Conservation (phyloP, 371 early-diverging fungal species). For the Saksenaea oblongispora region DNA sequence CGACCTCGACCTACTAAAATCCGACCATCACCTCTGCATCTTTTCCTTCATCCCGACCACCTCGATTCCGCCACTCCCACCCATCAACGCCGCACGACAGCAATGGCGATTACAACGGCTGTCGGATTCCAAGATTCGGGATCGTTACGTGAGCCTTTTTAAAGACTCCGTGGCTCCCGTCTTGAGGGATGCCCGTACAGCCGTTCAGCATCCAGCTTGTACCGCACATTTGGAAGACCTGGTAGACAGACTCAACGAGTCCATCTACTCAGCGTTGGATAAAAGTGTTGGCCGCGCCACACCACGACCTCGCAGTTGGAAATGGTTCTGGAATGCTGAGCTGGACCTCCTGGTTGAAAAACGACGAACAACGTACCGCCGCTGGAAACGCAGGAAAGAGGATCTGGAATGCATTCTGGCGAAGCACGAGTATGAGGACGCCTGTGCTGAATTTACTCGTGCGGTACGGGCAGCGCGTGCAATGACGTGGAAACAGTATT, state of each 20-base stretch:
- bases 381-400: neutral
- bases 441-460: slow-evolving; percentile 1
- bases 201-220: no score
- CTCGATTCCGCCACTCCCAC: no score
- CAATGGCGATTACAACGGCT: no score
- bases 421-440: neutral
- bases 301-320: neutral
- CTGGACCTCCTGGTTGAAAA: slow-evolving; percentile 7
- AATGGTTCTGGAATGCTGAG: slow-evolving; percentile 14
- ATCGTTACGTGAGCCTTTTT: no score
- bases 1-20: no score
- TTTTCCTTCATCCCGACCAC: no score
- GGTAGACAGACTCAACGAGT: neutral
- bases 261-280: slow-evolving; percentile 10
- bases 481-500: neutral
- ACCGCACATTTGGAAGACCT: neutral
- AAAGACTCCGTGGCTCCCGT: no score
- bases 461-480: slow-evolving; percentile 7
- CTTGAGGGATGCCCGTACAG: no score
- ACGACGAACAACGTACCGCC: slow-evolving; percentile 2
- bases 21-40: no score
- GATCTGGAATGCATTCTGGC: slow-evolving; percentile 12
- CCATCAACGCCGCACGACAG: no score
- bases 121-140: no score
- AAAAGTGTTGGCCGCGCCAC: neutral